These are phyloP conservation scores for Fomitopsis pinicola DNA, from an alignment of 1,284 basidiomycete species.

Conservation along the genomic window DNA sequence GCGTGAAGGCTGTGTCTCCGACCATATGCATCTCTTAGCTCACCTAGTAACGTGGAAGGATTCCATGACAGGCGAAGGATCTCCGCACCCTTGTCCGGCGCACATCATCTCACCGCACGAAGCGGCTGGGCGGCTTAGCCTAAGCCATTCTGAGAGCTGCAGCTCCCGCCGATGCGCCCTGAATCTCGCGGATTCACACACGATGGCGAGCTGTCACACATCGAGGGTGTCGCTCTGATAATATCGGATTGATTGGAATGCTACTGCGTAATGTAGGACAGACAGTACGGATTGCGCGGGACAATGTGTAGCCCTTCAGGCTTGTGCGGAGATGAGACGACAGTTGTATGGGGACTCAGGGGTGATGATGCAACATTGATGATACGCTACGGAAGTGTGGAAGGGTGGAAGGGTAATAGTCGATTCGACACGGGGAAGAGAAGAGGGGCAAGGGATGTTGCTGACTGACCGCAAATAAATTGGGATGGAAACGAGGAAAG, in stretches of 20 bases:
- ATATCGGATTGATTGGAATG: slow-evolving; percentile 21
- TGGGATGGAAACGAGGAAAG: slow-evolving; percentile 21
- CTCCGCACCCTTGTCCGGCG: slow-evolving; percentile 12
- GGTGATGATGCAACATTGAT: slow-evolving; percentile 47
- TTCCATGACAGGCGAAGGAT: slow-evolving; percentile 10
- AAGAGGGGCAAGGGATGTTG: slow-evolving; percentile 12
- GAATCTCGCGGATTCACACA: background rate
- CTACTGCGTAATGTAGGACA: slow-evolving; percentile 24
- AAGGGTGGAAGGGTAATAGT: slow-evolving; percentile 32
- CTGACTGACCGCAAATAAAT: slow-evolving; percentile 30
- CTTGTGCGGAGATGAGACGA: slow-evolving; percentile 29
- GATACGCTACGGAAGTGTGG: slow-evolving; percentile 24
- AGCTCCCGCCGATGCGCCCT: background rate
- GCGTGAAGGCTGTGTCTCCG: slow-evolving; percentile 7
- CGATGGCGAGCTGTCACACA: background rate
- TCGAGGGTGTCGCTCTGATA: slow-evolving; percentile 3
- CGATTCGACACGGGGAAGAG: slow-evolving; percentile 22
- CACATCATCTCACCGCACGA: slow-evolving; percentile 2
- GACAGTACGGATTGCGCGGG: slow-evolving; percentile 20
- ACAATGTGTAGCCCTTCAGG: slow-evolving; percentile 23
- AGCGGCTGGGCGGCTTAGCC: background rate
- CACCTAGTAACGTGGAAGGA: slow-evolving; percentile 23
- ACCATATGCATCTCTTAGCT: slow-evolving; percentile 16
- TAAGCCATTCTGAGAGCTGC: background rate
- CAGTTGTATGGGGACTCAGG: slow-evolving; percentile 20